Percentiles rank a stretch among this genome's conserved stretches.
phyloP scores from a whole-genome alignment of 176 grass and related monocot species.

The Chrysopogon serrulatus region DNA sequence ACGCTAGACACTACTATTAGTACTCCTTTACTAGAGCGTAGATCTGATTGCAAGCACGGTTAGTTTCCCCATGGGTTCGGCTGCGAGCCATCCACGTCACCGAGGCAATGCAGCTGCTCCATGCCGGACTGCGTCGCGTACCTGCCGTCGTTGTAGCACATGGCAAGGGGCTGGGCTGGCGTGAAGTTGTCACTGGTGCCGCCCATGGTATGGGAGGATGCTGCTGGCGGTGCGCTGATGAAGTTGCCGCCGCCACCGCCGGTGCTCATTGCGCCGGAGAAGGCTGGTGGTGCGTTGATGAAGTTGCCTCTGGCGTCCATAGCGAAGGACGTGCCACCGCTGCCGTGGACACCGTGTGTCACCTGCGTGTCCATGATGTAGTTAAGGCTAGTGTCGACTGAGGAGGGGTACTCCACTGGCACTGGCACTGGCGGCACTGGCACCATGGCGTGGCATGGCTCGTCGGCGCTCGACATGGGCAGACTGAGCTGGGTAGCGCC shows the following conservation, averaged over 20 bases:
- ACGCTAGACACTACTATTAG: not conserved
- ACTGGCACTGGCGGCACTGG: not conserved
- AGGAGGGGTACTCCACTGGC: not conserved
- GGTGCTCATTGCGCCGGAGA: not conserved
- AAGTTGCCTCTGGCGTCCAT: not conserved
- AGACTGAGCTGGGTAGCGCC: not conserved
- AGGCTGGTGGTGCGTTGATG: not conserved
- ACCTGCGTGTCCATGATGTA: not conserved
- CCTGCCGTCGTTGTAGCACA: not conserved
- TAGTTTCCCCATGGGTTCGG: not conserved
- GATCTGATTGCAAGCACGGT: not conserved
- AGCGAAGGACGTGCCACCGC: not conserved
- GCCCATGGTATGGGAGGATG: not conserved
- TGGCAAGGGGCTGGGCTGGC: not conserved
- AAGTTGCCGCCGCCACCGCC: not conserved
- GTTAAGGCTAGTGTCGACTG: not conserved
- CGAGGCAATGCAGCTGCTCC: not conserved
- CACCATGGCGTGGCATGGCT: not conserved
- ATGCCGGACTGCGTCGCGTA: not conserved
- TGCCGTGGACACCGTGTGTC: not conserved
- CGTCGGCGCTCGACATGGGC: not conserved
- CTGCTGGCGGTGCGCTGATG: not conserved
- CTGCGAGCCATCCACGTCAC: not conserved
- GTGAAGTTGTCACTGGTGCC: not conserved
- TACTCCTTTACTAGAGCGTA: not conserved